Base-by-base conservation (phyloP, 257 asterid species). In the Salvia miltiorrhiza region DNA sequence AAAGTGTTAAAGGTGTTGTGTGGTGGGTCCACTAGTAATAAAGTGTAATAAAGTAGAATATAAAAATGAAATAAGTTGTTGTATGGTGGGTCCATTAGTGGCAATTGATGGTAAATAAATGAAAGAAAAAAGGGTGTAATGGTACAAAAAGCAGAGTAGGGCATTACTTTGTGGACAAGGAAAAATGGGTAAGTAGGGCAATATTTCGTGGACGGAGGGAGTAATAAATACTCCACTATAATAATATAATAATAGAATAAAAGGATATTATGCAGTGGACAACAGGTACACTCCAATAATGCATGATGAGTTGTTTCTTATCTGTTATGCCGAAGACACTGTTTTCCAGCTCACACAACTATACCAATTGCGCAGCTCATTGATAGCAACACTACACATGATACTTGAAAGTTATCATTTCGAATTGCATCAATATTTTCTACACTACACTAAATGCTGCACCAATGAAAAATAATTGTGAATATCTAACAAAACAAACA, bases 301-400 rank as follows among this genome's bases (percentile, higher is more conserved):
- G 56, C 30, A n/a, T n/a, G n/a, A 24, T 19, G 47, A 47, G 60
- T 48, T 44, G 53, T 39, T 65, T 32, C 20, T 26, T 28, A 10
- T 71, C 26, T 32, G 21, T 64, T 54, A 4, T 17, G 75, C 76
- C 79, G 40, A 70, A 73, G 32, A 76, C 73, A 76, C 77, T 80
- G 65, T 26, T 48, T 43, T 79, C 84, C 87, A 82, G 84, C 82
- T 74, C 82, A 73, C 64, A 13, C 13, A 41, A 41, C 28, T 66
- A 28, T 10, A 63, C 67, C 71, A 28, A 39, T 39, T 55, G 72
- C 57, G 77, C 64, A 28, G 48, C 10, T 64, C 35, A 75, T 55
- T 71, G 50, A 79, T 47, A 43, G 57, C 54, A 26, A n/a, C n/a
- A n/a, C n/a, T n/a, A 35, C 19, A 19, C 70, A 73, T 55, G 64